A percentile compares a stretch with the other conserved stretches of the same genome.
These are phyloP conservation scores for Berberis thunbergii DNA, from an alignment of 164 flowering plant genomes.

Conservation along the genomic window DNA sequence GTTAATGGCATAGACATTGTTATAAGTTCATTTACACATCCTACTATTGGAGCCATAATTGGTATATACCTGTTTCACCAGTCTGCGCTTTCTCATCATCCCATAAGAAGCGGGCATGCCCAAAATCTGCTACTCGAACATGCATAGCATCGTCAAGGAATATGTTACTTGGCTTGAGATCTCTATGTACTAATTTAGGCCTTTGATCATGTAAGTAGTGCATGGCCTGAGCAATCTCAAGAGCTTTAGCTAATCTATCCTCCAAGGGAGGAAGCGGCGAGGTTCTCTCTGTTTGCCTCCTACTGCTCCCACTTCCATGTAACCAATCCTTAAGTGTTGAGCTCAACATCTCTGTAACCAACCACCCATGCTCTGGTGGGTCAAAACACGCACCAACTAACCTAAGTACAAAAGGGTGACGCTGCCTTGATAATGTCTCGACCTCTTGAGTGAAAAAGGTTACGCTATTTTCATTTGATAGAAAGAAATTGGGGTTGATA, in stretches of 20 bases:
- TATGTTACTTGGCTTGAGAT: conserved; percentile 63
- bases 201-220: conserved; percentile 56
- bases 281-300: conserved; percentile 25
- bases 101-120: conserved; percentile 46
- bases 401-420: conserved; percentile 55
- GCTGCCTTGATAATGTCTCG: conserved; percentile 37
- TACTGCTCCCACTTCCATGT: conserved; percentile 35
- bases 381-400: conserved; percentile 56
- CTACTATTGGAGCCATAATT: too few relatives aligned
- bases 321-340: conserved; percentile 55
- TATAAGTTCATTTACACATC: not conserved
- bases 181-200: conserved; percentile 54
- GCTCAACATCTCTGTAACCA: conserved; percentile 45
- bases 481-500: conserved; percentile 41
- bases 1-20: not conserved
- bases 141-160: conserved; percentile 46
- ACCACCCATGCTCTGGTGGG: conserved; percentile 53
- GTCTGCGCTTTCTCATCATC: conserved; percentile 42
- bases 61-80: conserved; percentile 52
- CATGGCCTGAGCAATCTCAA: conserved; percentile 65
- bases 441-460: conserved; percentile 53
- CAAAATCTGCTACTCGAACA: conserved; percentile 60
- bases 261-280: conserved; percentile 38
- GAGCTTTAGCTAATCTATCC: conserved; percentile 36
- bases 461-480: conserved; percentile 22